Base-by-base conservation (phyloP, 306 rosid genomes). In the Rosa lucieae region DNA sequence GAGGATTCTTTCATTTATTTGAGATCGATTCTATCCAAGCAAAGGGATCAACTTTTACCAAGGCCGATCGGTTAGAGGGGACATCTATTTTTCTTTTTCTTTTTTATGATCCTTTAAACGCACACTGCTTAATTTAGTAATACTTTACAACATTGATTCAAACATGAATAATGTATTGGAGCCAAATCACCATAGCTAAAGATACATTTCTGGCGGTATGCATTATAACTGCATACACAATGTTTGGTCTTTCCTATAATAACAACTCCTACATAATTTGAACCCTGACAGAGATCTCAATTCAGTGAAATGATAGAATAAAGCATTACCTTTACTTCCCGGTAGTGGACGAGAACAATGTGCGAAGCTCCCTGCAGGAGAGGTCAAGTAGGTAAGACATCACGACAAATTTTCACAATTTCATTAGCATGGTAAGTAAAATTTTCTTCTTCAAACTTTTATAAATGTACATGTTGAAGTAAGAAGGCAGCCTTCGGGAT, bases 281-380 rank as follows among this genome's bases (percentile, higher is more conserved):
- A 58, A 21, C 32, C 32, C 35, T 8, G 10, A 62, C n/a, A 35
- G 12, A 66, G 23, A 37, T 66, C 46, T 72, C 4, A 5, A 44
- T 43, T 66, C 56, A 68, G 56, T 61, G 48, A 69, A 47, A 67
- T 20, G 40, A 49, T 21, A 70, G 56, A 43, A 67, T 49, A 67
- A 65, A 62, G 59, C 4, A 8, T 81, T 75, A 94, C 98, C 97
- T 90, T 88, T 74, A 94, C 97, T 72, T 92, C 89, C 58, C 84
- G 87, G 76, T 94, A 94, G 72, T 92, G 98, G 84, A 94, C 98
- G 18, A 94, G 89, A 82, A 90, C 98, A 59, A 93, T 93, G 89
- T 92, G 90, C 3, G 93, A 90, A 90, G 92, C 26, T 90, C 93
- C 89, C 98, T 94, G 89, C 82, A 86, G 75, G 56, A 74, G 70